phyloP scores from a whole-genome alignment of 768 basidiomycete species.

The Daedaleopsis sinensis region DNA sequence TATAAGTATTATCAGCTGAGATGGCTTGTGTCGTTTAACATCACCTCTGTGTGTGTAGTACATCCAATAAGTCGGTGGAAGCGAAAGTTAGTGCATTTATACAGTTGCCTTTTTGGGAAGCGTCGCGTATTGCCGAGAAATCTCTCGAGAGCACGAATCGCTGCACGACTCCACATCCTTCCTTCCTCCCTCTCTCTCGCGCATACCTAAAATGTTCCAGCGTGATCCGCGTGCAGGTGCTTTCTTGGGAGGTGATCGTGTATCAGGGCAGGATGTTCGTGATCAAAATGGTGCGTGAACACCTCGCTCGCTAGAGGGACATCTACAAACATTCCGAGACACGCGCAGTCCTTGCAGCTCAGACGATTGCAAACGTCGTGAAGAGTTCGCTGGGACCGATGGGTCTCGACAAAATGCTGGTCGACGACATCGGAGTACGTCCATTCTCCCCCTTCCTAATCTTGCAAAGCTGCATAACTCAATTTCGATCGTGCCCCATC shows the following conservation, averaged over 20 bases:
- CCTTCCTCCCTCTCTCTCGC: slow-evolving; percentile 6
- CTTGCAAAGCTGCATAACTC: neutral
- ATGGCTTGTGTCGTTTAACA: no score
- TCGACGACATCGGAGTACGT: slow-evolving; percentile 94
- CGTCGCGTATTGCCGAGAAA: slow-evolving; percentile 15
- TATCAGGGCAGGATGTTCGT: slow-evolving; percentile 93
- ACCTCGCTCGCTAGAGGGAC: slow-evolving; percentile 8
- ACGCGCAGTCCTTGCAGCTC: slow-evolving; percentile 83
- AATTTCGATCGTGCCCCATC: neutral
- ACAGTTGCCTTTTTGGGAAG: neutral
- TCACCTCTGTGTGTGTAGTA: no score
- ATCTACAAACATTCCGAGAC: neutral
- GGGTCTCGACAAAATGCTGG: slow-evolving; percentile 96
- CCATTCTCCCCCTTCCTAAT: neutral
- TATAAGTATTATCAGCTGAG: no score
- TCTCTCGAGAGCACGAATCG: slow-evolving; percentile 14
- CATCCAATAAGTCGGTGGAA: no score
- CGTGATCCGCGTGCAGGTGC: slow-evolving; percentile 90
- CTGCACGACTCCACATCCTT: neutral
- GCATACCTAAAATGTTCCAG: slow-evolving; percentile 68
- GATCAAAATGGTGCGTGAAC: slow-evolving; percentile 87
- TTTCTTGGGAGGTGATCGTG: slow-evolving; percentile 91
- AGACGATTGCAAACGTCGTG: slow-evolving; percentile 95
- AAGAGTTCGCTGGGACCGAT: slow-evolving; percentile 96
- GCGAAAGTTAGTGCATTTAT: neutral